phyloP scores from a whole-genome alignment of 176 grass and related monocot species.

The Carex parvula region DNA sequence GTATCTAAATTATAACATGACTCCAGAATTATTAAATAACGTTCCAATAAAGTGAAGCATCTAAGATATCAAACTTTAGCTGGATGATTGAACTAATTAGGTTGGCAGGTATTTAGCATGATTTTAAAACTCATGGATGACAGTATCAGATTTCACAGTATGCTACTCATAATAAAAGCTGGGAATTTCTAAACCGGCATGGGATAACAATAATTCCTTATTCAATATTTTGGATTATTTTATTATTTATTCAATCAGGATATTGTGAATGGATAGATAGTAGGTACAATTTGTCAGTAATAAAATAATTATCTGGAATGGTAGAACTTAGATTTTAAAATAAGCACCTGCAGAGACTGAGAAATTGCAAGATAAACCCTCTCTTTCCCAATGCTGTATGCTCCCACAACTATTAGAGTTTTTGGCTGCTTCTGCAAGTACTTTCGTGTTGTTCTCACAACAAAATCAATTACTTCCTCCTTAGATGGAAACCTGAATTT shows the following conservation, averaged over 20 bases:
- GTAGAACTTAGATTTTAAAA: background rate
- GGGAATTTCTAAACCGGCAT: background rate
- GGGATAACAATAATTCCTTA: background rate
- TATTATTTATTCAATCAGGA: background rate
- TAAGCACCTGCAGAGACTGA: conserved; percentile 49
- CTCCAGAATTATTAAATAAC: background rate
- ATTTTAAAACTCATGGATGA: background rate
- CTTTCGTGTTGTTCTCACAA: conserved; percentile 49
- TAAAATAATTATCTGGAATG: background rate
- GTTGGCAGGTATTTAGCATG: background rate
- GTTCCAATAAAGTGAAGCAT: background rate
- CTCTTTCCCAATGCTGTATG: conserved; percentile 83
- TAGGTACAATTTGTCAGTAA: background rate
- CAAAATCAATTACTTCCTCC: conserved; percentile 65
- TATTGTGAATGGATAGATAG: background rate
- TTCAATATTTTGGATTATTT: background rate
- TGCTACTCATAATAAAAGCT: background rate
- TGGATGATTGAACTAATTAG: background rate
- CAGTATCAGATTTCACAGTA: background rate
- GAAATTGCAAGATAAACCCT: conserved; percentile 70
- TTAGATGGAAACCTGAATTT: conserved; percentile 55
- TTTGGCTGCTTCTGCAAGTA: conserved; percentile 59
- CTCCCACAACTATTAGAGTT: conserved; percentile 70
- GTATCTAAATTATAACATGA: background rate
- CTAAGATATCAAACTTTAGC: background rate